Percentiles rank a stretch among this genome's conserved stretches.
These are phyloP conservation scores for Gnomoniopsis sp. DNA, from an alignment of 2,329 filamentous ascomycete genomes.

Conservation along the genomic window DNA sequence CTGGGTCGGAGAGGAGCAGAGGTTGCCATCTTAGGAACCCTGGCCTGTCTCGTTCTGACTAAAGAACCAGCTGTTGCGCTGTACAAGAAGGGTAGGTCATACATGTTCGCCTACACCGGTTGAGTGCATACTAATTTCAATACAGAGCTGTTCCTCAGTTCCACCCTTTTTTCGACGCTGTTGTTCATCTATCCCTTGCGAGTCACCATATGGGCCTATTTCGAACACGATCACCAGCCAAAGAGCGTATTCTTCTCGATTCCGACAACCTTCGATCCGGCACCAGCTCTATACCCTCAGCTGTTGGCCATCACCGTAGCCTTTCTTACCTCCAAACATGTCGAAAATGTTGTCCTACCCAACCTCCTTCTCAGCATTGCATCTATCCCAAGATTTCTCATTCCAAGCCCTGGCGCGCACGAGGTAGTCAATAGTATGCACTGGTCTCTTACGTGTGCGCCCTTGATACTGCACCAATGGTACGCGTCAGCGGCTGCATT, in stretches of 20 bases:
- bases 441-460: conserved; percentile 73
- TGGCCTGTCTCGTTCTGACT: conserved; percentile 45
- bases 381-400: conserved; percentile 68
- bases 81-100: conserved; percentile 47
- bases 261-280: conserved; percentile 81
- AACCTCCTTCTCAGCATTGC: conserved; percentile 81
- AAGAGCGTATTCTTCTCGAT: conserved; percentile 42
- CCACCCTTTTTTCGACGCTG: conserved; percentile 36
- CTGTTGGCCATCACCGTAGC: conserved; percentile 73
- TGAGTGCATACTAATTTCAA: conserved; percentile 18
- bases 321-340: conserved; percentile 64
- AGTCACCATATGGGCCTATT: conserved; percentile 47
- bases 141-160: conserved; percentile 41
- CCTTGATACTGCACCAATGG: conserved; percentile 51
- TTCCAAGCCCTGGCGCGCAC: conserved; percentile 59
- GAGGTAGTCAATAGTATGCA: conserved; percentile 66
- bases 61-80: conserved; percentile 44
- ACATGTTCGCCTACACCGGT: background rate
- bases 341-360: conserved; percentile 62
- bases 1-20: conserved; percentile 52
- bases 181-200: conserved; percentile 57
- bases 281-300: conserved; percentile 83
- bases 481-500: conserved; percentile 24
- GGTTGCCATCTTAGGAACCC: conserved; percentile 44
- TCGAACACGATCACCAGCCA: conserved; percentile 31